Evolutionary conservation across 208 protist genomes (phyloP).

Genomic region (Trypanosoma platydactyli): DNA sequence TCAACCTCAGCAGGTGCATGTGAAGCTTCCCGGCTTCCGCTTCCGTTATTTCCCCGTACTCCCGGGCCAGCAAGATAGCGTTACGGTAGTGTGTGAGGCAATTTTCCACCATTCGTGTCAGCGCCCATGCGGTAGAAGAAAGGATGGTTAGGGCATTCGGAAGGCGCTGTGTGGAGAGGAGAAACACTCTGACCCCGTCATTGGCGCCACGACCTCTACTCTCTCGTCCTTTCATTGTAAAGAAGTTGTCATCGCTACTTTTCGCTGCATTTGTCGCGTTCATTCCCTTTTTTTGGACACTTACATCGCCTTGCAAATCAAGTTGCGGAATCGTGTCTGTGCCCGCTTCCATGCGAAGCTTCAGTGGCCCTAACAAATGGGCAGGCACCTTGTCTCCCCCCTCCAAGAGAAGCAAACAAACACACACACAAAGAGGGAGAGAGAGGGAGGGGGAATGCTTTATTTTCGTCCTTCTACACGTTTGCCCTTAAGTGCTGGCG

Average conservation of each 20-base stretch:
- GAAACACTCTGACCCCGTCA: conserved; percentile 49
- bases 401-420: background rate
- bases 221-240: background rate
- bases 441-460: background rate
- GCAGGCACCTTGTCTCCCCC: no score
- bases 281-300: background rate
- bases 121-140: conserved; percentile 27
- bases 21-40: conserved; percentile 34
- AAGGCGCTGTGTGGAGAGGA: conserved; percentile 55
- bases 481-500: no score
- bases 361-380: no score
- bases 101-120: conserved; percentile 47
- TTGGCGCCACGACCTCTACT: background rate
- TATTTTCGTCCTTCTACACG: no score
- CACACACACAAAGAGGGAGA: conserved; percentile 2
- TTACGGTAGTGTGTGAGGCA: conserved; percentile 47
- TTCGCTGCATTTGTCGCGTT: background rate
- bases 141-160: conserved; percentile 44
- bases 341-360: background rate
- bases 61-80: conserved; percentile 47
- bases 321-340: background rate
- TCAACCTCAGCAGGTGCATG: conserved; percentile 7
- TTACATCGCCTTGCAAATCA: background rate
- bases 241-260: background rate
- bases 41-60: conserved; percentile 20